Base-by-base conservation (phyloP, 2,329 filamentous ascomycete genomes). In the Metarhizium robertsii region DNA sequence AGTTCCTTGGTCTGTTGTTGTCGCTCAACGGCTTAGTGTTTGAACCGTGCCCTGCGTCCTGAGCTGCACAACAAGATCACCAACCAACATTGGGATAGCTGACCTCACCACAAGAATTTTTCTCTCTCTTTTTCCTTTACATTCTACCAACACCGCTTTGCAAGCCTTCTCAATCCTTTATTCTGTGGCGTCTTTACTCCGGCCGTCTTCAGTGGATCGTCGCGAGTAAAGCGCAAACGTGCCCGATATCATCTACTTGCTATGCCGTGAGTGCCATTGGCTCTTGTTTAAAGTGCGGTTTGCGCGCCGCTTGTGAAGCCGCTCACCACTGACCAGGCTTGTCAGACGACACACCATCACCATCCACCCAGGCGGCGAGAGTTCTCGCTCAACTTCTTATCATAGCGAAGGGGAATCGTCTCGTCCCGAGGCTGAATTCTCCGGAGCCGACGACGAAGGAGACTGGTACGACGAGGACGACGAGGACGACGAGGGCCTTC, bases 401-500 rank as follows among this genome's bases (percentile, higher is more conserved):
- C 69, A 71, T 57, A 74, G 69, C 55, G 73, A 72, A 51, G 61
- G 56, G 53, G 73, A 72, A 16, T 71, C 68, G 14, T 73, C 71
- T 40, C 66, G 64, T 18, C 64, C 64, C 49, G 65, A 67, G 30
- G 54, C 61, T 14, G 64, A 65, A 20, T 65, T 67, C 50, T 62
- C 66, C 60, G 62, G 65, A 34, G 61, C 69, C 40, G 67, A 69
- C 62, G 67, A 73, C 20, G 70, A 73, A 45, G 71, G 73, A 59
- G 75, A 76, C 61, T 66, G 69, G 61, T 67, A 76, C 61, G 63
- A 68, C 54, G 58, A 46, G 10, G 62, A 66, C 51, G 70, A 71
- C 60, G 66, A 73, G 16, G 69, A 74, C 59, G 25, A 25, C 25
- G 77, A 76, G 64, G 79, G 79, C 40, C 63, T 83, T 59, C 76